Evolutionary conservation across 2,329 filamentous ascomycete species (phyloP).

Genomic region (Aureobasidium sp.): DNA sequence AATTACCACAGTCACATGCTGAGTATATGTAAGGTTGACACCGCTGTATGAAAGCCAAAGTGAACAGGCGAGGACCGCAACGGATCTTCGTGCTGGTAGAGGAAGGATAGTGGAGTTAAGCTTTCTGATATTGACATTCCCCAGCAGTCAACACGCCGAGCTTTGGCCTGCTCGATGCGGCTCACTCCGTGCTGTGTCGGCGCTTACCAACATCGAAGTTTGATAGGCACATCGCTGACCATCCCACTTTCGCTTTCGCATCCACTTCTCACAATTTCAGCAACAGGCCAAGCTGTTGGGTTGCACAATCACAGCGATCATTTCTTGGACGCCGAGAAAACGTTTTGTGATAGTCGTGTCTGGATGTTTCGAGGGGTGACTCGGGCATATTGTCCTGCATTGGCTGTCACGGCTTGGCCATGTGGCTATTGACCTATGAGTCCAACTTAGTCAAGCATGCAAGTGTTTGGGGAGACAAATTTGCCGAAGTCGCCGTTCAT

Average conservation of each 20-base stretch:
- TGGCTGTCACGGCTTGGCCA: background rate
- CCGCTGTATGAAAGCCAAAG: background rate
- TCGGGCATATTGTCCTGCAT: background rate
- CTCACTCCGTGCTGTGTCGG: background rate
- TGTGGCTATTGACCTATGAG: background rate
- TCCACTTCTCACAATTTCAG: background rate
- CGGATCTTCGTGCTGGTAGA: background rate
- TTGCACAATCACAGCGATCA: slow-evolving; percentile 6
- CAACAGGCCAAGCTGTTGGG: slow-evolving; percentile 7
- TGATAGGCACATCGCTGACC: slow-evolving; percentile 13
- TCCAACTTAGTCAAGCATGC: background rate
- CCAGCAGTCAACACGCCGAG: background rate
- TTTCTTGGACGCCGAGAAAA: background rate
- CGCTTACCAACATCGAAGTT: slow-evolving; percentile 10
- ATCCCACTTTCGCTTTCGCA: background rate
- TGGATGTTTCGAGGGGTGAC: background rate
- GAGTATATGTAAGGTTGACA: background rate
- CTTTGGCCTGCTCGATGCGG: background rate
- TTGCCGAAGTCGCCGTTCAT: background rate
- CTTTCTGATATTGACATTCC: background rate
- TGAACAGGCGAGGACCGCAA: background rate
- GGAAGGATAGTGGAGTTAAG: background rate
- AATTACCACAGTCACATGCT: background rate
- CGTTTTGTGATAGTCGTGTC: background rate
- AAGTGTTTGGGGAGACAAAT: background rate